Conservation (phyloP, 2,329 filamentous ascomycete species). For the Verticillium nonalfalfae region DNA sequence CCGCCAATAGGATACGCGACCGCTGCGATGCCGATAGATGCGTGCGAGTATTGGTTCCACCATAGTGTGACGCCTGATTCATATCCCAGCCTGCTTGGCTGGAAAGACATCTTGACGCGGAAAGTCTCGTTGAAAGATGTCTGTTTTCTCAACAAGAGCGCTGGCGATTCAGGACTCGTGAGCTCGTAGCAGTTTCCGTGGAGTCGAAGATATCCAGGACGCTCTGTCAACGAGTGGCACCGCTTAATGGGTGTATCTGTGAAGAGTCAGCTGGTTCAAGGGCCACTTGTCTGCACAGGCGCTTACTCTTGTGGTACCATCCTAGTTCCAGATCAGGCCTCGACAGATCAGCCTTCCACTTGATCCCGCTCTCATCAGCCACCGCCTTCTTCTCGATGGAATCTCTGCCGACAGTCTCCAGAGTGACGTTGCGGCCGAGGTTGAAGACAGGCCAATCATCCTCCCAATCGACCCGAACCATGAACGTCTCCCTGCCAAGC, state of each 20-base stretch:
- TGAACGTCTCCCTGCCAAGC: slow-evolving; percentile 36
- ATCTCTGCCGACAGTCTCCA: slow-evolving; percentile 25
- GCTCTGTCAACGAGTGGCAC: slow-evolving; percentile 38
- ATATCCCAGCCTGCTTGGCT: slow-evolving; percentile 29
- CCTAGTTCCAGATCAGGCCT: slow-evolving; percentile 21
- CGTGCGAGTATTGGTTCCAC: slow-evolving; percentile 41
- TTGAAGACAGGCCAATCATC: slow-evolving; percentile 48
- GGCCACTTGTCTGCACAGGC: not conserved
- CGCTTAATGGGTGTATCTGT: slow-evolving; percentile 39
- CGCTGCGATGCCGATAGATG: slow-evolving; percentile 20
- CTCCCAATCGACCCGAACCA: slow-evolving; percentile 41
- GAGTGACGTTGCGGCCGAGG: slow-evolving; percentile 25
- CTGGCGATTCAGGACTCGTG: slow-evolving; percentile 40
- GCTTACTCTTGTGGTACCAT: slow-evolving; percentile 31
- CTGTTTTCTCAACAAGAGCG: slow-evolving; percentile 49
- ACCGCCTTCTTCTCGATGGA: slow-evolving; percentile 10
- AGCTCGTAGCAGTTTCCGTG: slow-evolving; percentile 47
- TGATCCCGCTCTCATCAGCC: slow-evolving; percentile 22
- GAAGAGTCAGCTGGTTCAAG: not conserved
- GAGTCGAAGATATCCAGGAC: slow-evolving; percentile 35
- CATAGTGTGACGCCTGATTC: slow-evolving; percentile 49
- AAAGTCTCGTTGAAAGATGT: slow-evolving; percentile 33
- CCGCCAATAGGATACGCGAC: slow-evolving; percentile 9
- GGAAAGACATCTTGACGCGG: slow-evolving; percentile 36
- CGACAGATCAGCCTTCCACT: slow-evolving; percentile 26